A percentile compares a stretch with the other conserved stretches of the same genome.
These are phyloP conservation scores for Gryganskiella cystojenkinii DNA, from an alignment of 192 early-diverging fungal genomes.

Conservation along the genomic window DNA sequence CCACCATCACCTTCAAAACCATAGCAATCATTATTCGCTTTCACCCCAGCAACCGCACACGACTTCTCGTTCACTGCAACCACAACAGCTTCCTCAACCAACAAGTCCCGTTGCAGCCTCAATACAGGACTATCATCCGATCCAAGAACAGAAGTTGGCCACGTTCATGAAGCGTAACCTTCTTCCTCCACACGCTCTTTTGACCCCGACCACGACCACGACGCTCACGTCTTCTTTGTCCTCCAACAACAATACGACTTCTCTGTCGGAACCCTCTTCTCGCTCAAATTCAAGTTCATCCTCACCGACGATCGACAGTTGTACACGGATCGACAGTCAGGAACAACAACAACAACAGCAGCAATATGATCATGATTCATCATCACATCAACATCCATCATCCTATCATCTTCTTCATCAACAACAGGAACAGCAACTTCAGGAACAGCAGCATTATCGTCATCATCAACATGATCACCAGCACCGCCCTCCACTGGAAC, in stretches of 20 bases:
- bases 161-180: conserved; percentile 51
- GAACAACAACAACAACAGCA: background rate
- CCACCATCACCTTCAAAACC: background rate
- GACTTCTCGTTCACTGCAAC: background rate
- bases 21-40: background rate
- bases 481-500: conserved; percentile 12
- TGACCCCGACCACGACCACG: conserved; percentile 9
- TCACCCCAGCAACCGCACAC: too few species aligned
- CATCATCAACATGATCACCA: conserved; percentile 12
- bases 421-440: background rate
- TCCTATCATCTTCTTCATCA: background rate
- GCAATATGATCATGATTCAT: background rate
- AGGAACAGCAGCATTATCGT: background rate
- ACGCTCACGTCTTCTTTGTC: background rate
- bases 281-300: conserved; percentile 2
- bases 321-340: conserved; percentile 6
- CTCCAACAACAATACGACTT: too few species aligned
- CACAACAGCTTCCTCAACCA: conserved; percentile 30
- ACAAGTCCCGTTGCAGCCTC: conserved; percentile 43
- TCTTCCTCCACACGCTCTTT: conserved; percentile 41
- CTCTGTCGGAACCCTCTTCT: conserved; percentile 10
- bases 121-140: conserved; percentile 49
- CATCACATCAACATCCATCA: background rate
- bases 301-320: conserved; percentile 25
- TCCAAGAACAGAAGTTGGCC: conserved; percentile 48